These are phyloP conservation scores for Hortiboletus campestris DNA, from an alignment of 768 basidiomycete genomes.

Conservation along the genomic window DNA sequence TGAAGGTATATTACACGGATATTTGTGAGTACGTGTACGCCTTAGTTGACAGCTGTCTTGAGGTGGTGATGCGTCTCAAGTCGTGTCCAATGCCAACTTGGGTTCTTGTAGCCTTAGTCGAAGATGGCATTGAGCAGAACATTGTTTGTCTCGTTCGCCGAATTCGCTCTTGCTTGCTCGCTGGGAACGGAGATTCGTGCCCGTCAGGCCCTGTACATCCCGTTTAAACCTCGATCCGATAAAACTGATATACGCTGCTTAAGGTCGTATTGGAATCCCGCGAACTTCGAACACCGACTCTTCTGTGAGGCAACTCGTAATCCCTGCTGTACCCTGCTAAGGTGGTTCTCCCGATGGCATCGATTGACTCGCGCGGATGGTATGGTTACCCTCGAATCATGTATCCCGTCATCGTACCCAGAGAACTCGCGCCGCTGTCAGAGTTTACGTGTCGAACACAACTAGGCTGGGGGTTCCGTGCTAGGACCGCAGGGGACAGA, in stretches of 20 bases:
- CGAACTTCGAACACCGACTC: slow-evolving; percentile 13
- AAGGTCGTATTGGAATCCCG: slow-evolving; percentile 20
- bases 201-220: slow-evolving; percentile 19
- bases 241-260: slow-evolving; percentile 7
- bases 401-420: slow-evolving; percentile 11
- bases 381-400: slow-evolving; percentile 31
- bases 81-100: not conserved
- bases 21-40: not conserved
- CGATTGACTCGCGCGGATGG: slow-evolving; percentile 25
- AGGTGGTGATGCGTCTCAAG: not conserved
- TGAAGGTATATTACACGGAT: not conserved
- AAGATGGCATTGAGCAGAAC: slow-evolving; percentile 6
- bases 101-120: not conserved
- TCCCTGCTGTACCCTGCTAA: slow-evolving; percentile 10
- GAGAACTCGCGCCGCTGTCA: slow-evolving; percentile 29
- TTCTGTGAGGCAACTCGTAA: slow-evolving; percentile 17
- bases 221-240: slow-evolving; percentile 23
- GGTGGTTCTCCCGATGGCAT: slow-evolving; percentile 31
- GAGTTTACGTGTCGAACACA: slow-evolving; percentile 26
- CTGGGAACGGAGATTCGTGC: slow-evolving; percentile 22
- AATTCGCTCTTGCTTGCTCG: slow-evolving; percentile 28
- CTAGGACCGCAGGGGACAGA: slow-evolving; percentile 9
- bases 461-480: slow-evolving; percentile 6
- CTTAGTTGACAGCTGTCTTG: not conserved
- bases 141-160: slow-evolving; percentile 3